phyloP scores from a whole-genome alignment of 1,284 basidiomycete species.

The Marasmius fiardii region DNA sequence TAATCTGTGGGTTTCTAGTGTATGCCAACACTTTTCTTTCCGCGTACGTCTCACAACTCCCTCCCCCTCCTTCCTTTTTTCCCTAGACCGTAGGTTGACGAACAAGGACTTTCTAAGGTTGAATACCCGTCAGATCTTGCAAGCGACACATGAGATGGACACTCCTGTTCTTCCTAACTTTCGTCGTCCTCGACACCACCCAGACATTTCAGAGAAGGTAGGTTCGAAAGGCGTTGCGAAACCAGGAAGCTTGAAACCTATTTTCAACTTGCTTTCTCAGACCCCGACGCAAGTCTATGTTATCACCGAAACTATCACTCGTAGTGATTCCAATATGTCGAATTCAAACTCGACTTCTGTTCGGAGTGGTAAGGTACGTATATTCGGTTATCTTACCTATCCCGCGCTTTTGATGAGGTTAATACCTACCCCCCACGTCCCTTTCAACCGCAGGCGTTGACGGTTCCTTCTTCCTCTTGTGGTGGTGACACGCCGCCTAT shows the following conservation, averaged over 20 bases:
- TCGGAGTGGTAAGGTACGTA: too few species aligned
- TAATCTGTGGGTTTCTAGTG: conserved; percentile 16
- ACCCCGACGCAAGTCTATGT: conserved; percentile 23
- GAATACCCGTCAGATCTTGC: conserved; percentile 28
- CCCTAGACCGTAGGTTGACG: too few species aligned
- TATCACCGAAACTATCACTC: conserved; percentile 25
- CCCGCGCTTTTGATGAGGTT: too few species aligned
- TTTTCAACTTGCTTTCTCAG: conserved; percentile 10
- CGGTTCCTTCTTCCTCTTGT: too few species aligned
- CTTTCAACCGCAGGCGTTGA: too few species aligned
- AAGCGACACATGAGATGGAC: conserved; percentile 17
- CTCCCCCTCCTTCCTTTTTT: too few species aligned
- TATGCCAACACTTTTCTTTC: conserved; percentile 31
- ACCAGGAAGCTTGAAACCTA: too few species aligned
- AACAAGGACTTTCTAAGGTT: conserved; percentile 16
- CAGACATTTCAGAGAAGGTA: conserved; percentile 8
- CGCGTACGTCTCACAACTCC: conserved; percentile 19
- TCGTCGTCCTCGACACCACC: conserved; percentile 3
- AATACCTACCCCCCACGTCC: too few species aligned
- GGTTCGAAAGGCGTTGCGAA: neutral
- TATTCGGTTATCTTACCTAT: too few species aligned
- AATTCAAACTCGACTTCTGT: neutral
- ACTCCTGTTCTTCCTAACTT: conserved; percentile 18
- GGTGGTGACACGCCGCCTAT: too few species aligned
- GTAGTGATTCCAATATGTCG: conserved; percentile 3